These are phyloP conservation scores for Leishmania major DNA, from an alignment of 208 protist genomes.

Conservation along the genomic window DNA sequence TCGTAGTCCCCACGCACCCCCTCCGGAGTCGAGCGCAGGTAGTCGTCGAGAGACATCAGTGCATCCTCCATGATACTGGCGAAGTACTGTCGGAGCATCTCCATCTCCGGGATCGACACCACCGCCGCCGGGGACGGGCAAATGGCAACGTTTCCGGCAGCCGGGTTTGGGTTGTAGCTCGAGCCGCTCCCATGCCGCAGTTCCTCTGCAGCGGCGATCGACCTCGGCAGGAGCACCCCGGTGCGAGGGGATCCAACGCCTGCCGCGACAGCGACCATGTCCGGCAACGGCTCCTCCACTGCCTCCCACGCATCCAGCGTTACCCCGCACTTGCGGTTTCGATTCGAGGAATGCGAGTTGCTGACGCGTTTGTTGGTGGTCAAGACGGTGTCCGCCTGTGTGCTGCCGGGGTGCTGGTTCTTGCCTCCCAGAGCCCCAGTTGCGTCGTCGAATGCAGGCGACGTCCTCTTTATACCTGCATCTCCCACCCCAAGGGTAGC, in stretches of 20 bases:
- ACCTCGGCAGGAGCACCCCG: not conserved
- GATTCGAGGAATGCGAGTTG: not conserved
- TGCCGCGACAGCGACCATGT: not conserved
- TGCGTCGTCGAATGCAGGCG: not conserved
- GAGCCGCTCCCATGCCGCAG: not conserved
- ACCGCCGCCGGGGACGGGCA: constrained; percentile 18
- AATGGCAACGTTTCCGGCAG: constrained; percentile 7
- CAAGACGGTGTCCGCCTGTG: not conserved
- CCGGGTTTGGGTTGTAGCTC: not conserved
- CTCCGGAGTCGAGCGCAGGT: constrained; percentile 46
- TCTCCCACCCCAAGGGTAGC: not conserved
- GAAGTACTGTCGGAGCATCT: constrained; percentile 74
- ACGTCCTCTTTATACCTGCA: not conserved
- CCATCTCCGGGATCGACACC: constrained; percentile 53
- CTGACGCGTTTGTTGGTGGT: not conserved
- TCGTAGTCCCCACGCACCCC: constrained; percentile 71
- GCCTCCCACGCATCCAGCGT: constrained; percentile 27
- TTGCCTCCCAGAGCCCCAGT: not conserved
- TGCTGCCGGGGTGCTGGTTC: not conserved
- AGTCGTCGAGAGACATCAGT: constrained; percentile 64
- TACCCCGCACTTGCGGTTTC: constrained; percentile 8
- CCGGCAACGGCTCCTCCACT: constrained; percentile 16
- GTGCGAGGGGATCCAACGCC: constrained; percentile 7
- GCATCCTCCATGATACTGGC: constrained; percentile 76
- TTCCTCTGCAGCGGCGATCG: not conserved